Base-by-base conservation (phyloP, 2,329 filamentous ascomycete species). In the Xenoacremonium recifei region DNA sequence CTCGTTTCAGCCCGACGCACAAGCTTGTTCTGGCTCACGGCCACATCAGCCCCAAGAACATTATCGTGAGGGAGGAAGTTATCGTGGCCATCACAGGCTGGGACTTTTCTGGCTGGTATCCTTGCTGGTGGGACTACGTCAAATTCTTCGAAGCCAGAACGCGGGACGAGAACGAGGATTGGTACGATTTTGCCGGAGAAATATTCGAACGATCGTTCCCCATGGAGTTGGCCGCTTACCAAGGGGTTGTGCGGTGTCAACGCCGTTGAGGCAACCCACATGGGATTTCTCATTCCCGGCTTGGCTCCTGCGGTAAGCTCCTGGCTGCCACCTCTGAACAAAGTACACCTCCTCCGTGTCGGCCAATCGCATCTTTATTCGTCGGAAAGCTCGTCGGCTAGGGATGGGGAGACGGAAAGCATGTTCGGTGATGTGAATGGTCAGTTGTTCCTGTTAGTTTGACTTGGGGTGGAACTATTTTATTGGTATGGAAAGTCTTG, bases 121-220 rank as follows among this genome's bases (percentile, higher is more conserved):
- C 62, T 1, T 49, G 48, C 13, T 65, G 62, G 62, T 64, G 62
- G 62, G 61, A 65, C 6, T 65, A 63, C 34, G 60, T 50, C 41
- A 62, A 62, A 32, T 65, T 65, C 39, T 64, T 64, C 27, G 62
- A 65, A 37, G 52, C 60, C 6, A 48, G 47, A 15, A 62, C 59
- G 23, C n/a, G 40, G 2, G 31, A 45, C 7, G 39, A 44, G 19
- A 64, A 62, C 33, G 39, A 46, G 10, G 61, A 64, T 40, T 65
- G 60, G 62, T 64, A 62, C 17, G 48, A 56, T 3, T 63, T 62
- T 37, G 58, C 57, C 12, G 19, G 37, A n/a, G 48, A 57, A 2
- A 61, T 64, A 11, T 65, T 65, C 25, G 35, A 23, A 0, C 47
- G 47, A 1, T 43, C 49, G 20, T 60, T 48, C 37, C 49, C 48